Evolutionary conservation across 2,329 filamentous ascomycete genomes (phyloP).

Genomic region (Fonsecaea multimorphosa): DNA sequence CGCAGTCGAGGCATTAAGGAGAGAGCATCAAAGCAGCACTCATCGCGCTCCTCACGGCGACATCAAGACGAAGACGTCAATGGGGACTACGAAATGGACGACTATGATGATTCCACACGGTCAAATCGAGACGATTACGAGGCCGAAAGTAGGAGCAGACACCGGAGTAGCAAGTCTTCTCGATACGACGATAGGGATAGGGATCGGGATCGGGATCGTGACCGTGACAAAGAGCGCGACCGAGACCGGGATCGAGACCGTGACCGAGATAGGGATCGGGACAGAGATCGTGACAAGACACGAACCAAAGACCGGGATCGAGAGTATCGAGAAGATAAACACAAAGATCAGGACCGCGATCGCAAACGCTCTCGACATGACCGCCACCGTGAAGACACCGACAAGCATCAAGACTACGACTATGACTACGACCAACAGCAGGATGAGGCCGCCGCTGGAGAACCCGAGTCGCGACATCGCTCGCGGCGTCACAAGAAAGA

Average conservation of each 20-base stretch:
- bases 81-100: slow-evolving; percentile 39
- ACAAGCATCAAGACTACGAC: slow-evolving; percentile 31
- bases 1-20: slow-evolving; percentile 67
- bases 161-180: slow-evolving; percentile 43
- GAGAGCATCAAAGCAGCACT: slow-evolving; percentile 47
- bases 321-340: slow-evolving; percentile 17
- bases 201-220: slow-evolving; percentile 26
- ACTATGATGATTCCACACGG: slow-evolving; percentile 44
- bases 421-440: slow-evolving; percentile 32
- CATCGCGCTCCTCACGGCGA: slow-evolving; percentile 57
- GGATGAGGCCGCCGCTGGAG: slow-evolving; percentile 26
- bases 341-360: slow-evolving; percentile 26
- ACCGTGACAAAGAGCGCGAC: slow-evolving; percentile 42
- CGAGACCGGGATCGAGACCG: slow-evolving; percentile 31
- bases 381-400: slow-evolving; percentile 45
- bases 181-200: slow-evolving; percentile 34
- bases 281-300: slow-evolving; percentile 27
- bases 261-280: slow-evolving; percentile 25
- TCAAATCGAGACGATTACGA: slow-evolving; percentile 30
- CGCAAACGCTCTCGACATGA: slow-evolving; percentile 43
- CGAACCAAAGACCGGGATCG: slow-evolving; percentile 38
- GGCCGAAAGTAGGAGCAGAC: slow-evolving; percentile 36
- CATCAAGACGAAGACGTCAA: slow-evolving; percentile 49
- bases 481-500: slow-evolving; percentile 47
- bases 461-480: slow-evolving; percentile 42